Conservation (phyloP, 306 rosid species). For the Oemleria cerasiformis region DNA sequence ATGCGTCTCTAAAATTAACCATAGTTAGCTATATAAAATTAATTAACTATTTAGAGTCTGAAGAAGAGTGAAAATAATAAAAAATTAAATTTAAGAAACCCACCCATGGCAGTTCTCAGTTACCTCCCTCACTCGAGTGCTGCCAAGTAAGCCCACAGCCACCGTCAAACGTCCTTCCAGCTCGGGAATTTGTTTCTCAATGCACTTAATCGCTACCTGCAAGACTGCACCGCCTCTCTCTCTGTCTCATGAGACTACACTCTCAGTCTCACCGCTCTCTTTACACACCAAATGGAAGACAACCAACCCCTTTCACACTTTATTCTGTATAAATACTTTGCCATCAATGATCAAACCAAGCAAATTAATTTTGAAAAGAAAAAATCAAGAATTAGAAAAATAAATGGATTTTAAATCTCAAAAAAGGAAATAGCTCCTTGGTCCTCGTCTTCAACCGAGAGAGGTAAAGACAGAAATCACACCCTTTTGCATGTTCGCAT, state of each 20-base stretch:
- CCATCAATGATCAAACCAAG: constrained; percentile 34
- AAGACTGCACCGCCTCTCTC: constrained; percentile 1
- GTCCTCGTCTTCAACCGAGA: constrained; percentile 8
- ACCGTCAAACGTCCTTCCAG: background rate
- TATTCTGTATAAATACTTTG: constrained; percentile 12
- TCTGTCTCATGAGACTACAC: background rate
- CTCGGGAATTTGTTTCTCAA: background rate
- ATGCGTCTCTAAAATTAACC: too few relatives aligned
- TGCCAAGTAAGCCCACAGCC: background rate
- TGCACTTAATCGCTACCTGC: constrained; percentile 21
- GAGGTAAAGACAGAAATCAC: background rate
- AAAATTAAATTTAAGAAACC: too few relatives aligned
- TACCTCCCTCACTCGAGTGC: background rate
- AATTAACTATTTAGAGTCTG: too few relatives aligned
- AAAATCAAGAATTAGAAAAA: background rate
- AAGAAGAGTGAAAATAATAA: too few relatives aligned
- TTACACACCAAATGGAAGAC: background rate
- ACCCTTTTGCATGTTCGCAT: constrained; percentile 10
- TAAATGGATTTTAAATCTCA: too few relatives aligned
- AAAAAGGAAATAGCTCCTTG: background rate
- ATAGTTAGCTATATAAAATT: too few relatives aligned
- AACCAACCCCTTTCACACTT: background rate
- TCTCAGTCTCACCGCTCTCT: constrained; percentile 3
- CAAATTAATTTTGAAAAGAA: background rate
- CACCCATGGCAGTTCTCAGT: background rate